A percentile compares a stretch with the other conserved stretches of the same genome.
These are phyloP conservation scores for Echites panduratus DNA, from an alignment of 257 asterid genomes.

Conservation along the genomic window DNA sequence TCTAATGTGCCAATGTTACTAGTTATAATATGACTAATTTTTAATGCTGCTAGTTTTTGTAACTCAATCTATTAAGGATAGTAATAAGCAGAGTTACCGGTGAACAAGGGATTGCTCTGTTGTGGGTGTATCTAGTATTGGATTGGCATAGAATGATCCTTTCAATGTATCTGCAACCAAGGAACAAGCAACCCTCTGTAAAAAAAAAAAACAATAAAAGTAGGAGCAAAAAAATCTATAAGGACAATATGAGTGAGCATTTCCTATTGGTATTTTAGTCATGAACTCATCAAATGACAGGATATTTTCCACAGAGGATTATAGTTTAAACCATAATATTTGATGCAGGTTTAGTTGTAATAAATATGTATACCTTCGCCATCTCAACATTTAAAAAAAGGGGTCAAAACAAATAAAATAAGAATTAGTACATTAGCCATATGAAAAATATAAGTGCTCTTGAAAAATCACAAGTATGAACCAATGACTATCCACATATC, in stretches of 20 bases:
- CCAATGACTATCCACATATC: too few species aligned
- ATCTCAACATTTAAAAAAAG: background rate
- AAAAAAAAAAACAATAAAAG: background rate
- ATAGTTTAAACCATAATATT: background rate
- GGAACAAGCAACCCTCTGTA: conserved; percentile 3
- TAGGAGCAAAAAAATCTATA: background rate
- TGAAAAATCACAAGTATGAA: background rate
- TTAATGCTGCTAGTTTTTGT: too few species aligned
- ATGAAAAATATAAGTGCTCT: background rate
- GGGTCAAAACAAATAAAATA: background rate
- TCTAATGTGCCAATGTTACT: background rate
- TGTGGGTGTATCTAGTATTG: conserved; percentile 64
- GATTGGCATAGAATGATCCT: conserved; percentile 93
- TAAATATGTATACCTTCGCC: background rate
- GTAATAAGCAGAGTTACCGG: conserved; percentile 35
- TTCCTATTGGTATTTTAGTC: background rate
- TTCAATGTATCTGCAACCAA: conserved; percentile 59
- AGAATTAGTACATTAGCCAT: background rate
- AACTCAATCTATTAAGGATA: background rate
- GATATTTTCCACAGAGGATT: background rate
- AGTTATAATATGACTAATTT: background rate
- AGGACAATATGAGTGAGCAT: background rate
- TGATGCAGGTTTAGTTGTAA: background rate
- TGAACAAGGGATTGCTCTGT: conserved; percentile 52
- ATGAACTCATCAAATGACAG: background rate